Evolutionary conservation across 345 rosid genomes (phyloP).

Genomic region (Aquilaria sinensis): DNA sequence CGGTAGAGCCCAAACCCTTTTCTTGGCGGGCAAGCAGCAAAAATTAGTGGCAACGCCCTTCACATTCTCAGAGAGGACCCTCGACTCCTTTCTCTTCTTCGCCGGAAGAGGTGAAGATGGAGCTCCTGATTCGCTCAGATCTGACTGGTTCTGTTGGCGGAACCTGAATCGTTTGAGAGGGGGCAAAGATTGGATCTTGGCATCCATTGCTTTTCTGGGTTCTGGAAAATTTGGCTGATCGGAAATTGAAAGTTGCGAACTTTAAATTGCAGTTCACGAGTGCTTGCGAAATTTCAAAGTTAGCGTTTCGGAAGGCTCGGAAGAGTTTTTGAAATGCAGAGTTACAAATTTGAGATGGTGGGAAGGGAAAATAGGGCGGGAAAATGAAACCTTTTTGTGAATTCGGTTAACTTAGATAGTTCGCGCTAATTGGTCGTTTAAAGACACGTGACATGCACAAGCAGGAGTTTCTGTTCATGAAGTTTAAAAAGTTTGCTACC

Average conservation of each 20-base stretch:
- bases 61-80: conserved; percentile 16
- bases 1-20: conserved; percentile 73
- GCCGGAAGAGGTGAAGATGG: conserved; percentile 45
- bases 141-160: conserved; percentile 25
- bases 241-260: neutral
- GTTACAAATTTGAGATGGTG: conserved; percentile 5
- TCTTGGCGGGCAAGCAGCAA: conserved; percentile 70
- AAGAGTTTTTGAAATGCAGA: conserved; percentile 3
- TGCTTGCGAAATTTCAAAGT: neutral
- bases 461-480: no score
- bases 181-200: conserved; percentile 44
- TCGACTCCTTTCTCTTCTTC: conserved; percentile 75
- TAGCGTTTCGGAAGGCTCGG: neutral
- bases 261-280: neutral
- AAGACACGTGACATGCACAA: no score
- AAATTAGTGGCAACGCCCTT: conserved; percentile 4
- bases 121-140: conserved; percentile 24
- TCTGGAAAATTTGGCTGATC: neutral
- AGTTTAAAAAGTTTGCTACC: no score
- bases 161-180: conserved; percentile 69
- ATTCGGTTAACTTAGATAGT: no score
- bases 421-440: no score
- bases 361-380: conserved; percentile 8
- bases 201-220: conserved; percentile 30
- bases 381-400: neutral